A percentile compares a stretch with the other conserved stretches of the same genome.
Evolutionary conservation across 169 alveolate genomes (phyloP).

Genomic region (Neospora caninum): DNA sequence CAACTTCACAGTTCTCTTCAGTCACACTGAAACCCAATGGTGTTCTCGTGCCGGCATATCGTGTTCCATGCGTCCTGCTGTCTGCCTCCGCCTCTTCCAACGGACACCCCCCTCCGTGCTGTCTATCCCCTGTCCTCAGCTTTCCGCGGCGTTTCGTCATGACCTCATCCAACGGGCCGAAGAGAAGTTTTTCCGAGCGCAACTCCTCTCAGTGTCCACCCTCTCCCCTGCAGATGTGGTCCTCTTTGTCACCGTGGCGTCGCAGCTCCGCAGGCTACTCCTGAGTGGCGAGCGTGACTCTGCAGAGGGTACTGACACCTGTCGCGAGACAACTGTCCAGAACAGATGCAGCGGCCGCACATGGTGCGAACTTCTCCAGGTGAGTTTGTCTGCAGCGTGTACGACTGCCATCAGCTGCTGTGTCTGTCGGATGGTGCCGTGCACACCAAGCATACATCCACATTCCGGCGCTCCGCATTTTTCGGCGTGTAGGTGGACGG

Average conservation of each 20-base stretch:
- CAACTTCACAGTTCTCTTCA: too few species aligned
- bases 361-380: constrained; percentile 18
- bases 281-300: neutral
- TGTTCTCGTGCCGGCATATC: too few species aligned
- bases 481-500: too few species aligned
- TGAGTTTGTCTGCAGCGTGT: neutral
- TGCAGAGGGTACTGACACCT: neutral
- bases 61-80: too few species aligned
- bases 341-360: neutral
- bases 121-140: neutral
- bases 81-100: too few species aligned
- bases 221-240: neutral
- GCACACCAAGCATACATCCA: too few species aligned
- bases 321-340: neutral
- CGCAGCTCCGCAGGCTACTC: neutral
- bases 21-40: too few species aligned
- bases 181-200: neutral
- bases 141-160: neutral
- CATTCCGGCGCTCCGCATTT: too few species aligned
- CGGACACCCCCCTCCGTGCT: neutral
- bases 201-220: neutral
- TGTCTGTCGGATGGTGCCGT: neutral
- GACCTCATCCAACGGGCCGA: neutral
- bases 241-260: neutral
- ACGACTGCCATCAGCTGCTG: neutral